Evolutionary conservation across 805 yeast species (phyloP).

Genomic region (Kazachstania kunashirensis): DNA sequence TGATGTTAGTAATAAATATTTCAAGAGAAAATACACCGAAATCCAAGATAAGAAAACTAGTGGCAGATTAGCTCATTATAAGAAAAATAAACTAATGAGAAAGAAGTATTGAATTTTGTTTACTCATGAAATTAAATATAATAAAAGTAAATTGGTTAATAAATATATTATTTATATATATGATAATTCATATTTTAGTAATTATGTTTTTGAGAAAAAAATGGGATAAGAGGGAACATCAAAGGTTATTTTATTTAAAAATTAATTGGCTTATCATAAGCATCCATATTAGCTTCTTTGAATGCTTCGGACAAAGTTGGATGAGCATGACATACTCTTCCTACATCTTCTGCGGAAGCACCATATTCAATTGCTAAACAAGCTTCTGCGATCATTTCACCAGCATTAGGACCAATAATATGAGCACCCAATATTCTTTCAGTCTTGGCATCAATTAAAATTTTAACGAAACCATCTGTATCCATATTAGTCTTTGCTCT

Average conservation of each 20-base stretch:
- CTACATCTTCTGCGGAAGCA: constrained; percentile 95
- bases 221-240: too few species aligned
- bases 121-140: too few species aligned
- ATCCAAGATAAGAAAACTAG: constrained; percentile 54
- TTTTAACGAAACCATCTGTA: constrained; percentile 95
- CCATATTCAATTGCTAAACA: constrained; percentile 97
- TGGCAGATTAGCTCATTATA: constrained; percentile 62
- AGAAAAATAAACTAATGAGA: constrained; percentile 53
- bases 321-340: constrained; percentile 97
- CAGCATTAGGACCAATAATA: constrained; percentile 96
- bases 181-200: too few species aligned
- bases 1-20: constrained; percentile 57
- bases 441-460: constrained; percentile 92
- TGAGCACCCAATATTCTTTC: constrained; percentile 94
- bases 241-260: constrained; percentile 26
- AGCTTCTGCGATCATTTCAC: constrained; percentile 99
- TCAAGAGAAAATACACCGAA: constrained; percentile 74
- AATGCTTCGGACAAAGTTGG: constrained; percentile 97
- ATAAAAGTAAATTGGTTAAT: too few species aligned
- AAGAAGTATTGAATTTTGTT: constrained; percentile 23
- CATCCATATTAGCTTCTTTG: constrained; percentile 94
- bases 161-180: too few species aligned
- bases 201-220: too few species aligned
- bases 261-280: constrained; percentile 87
- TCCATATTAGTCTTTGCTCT: constrained; percentile 98